Evolutionary conservation across 1,284 basidiomycete genomes (phyloP).

Genomic region (Lignosus rhinocerotis): DNA sequence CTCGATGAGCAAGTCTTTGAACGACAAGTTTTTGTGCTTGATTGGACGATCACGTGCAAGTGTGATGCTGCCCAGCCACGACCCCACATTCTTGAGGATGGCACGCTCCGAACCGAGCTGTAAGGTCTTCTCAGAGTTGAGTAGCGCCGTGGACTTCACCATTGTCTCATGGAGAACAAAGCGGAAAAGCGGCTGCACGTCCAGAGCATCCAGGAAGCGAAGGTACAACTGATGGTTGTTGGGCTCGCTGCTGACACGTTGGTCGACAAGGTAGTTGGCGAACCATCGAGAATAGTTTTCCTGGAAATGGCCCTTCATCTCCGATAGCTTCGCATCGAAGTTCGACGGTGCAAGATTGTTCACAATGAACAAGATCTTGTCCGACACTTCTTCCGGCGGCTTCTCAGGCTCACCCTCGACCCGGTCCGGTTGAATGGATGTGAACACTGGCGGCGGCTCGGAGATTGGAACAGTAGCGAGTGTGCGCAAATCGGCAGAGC

Average conservation of each 20-base stretch:
- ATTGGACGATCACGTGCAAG: conserved; percentile 92
- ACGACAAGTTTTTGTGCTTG: conserved; percentile 89
- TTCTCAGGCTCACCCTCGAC: conserved; percentile 61
- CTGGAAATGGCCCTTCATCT: conserved; percentile 83
- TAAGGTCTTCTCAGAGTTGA: conserved; percentile 93
- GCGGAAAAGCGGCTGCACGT: conserved; percentile 63
- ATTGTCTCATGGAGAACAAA: conserved; percentile 94
- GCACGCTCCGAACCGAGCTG: conserved; percentile 84
- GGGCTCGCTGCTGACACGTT: conserved; percentile 94
- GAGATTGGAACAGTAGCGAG: conserved; percentile 34
- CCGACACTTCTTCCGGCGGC: conserved; percentile 88
- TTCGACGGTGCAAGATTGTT: conserved; percentile 97
- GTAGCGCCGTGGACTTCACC: conserved; percentile 79
- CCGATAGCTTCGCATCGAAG: conserved; percentile 83
- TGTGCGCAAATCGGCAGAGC: conserved; percentile 41
- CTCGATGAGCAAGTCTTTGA: conserved; percentile 96
- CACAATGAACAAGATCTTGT: conserved; percentile 96
- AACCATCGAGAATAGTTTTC: conserved; percentile 92
- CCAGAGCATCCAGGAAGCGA: conserved; percentile 86
- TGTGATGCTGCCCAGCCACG: conserved; percentile 95
- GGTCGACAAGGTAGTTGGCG: conserved; percentile 95
- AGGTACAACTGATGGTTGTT: conserved; percentile 98
- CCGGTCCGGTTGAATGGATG: conserved; percentile 68
- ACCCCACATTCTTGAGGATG: conserved; percentile 90
- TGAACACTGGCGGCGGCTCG: conserved; percentile 64